These are phyloP conservation scores for Peronosclerospora sorghi DNA, from an alignment of 352 stramenopile genomes.

Conservation along the genomic window DNA sequence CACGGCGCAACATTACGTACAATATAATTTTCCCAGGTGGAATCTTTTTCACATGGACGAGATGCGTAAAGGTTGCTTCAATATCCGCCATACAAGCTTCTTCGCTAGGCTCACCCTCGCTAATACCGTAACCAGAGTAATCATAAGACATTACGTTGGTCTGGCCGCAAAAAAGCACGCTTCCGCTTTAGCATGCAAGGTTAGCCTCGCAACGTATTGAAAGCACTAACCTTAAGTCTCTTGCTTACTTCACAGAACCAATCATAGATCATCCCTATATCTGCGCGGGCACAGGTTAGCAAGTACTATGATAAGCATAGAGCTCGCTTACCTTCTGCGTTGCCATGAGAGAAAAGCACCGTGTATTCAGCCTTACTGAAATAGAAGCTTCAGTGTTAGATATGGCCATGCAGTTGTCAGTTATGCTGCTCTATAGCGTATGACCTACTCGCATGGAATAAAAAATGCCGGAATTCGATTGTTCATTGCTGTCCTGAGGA, in stretches of 20 bases:
- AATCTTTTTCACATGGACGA: constrained; percentile 88
- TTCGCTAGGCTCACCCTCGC: constrained; percentile 86
- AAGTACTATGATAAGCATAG: not conserved
- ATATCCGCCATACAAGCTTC: constrained; percentile 92
- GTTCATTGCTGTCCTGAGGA: constrained; percentile 83
- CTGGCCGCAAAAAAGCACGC: constrained; percentile 11
- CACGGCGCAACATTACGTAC: constrained; percentile 39
- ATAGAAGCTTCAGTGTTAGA: constrained; percentile 7
- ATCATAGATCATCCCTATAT: constrained; percentile 96
- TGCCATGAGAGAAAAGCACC: constrained; percentile 95
- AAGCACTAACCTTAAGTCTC: constrained; percentile 42
- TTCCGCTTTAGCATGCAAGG: not conserved
- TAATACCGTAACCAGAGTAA: constrained; percentile 97
- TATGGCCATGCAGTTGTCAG: not conserved
- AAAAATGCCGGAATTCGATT: constrained; percentile 92
- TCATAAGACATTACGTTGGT: constrained; percentile 88
- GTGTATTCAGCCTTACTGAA: constrained; percentile 86
- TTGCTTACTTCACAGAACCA: constrained; percentile 92
- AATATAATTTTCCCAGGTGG: constrained; percentile 91
- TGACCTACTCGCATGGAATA: constrained; percentile 80
- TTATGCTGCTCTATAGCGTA: not conserved
- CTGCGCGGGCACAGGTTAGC: constrained; percentile 19
- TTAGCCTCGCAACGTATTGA: not conserved
- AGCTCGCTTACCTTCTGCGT: constrained; percentile 82
- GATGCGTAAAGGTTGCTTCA: constrained; percentile 93